phyloP scores from a whole-genome alignment of 2,329 filamentous ascomycete species.

The Fusarium guadeloupense region DNA sequence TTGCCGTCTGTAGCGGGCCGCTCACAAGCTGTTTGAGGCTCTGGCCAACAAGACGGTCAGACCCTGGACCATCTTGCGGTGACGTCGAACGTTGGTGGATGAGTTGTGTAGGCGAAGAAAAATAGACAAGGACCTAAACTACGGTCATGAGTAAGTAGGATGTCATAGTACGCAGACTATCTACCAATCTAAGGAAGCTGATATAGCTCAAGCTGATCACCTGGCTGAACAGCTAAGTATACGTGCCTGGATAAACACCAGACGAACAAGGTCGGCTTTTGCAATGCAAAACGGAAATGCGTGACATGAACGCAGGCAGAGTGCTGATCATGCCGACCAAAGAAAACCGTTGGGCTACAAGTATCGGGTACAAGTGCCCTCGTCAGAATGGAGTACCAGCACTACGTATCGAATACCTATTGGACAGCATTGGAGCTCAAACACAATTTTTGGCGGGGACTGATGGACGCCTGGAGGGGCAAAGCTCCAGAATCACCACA shows the following conservation, averaged over 20 bases:
- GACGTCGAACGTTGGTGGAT: constrained; percentile 9
- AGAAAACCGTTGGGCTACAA: constrained; percentile 16
- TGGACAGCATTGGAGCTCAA: constrained; percentile 25
- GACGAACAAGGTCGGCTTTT: constrained; percentile 1
- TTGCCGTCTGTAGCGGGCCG: constrained; percentile 18
- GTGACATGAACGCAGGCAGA: constrained; percentile 30
- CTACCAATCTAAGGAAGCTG: too few relatives aligned
- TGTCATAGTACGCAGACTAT: too few relatives aligned
- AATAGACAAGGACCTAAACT: too few relatives aligned
- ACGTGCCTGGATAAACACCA: constrained; percentile 16
- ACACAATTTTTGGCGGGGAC: constrained; percentile 35
- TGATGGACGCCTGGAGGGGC: constrained; percentile 33
- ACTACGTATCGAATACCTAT: constrained; percentile 26
- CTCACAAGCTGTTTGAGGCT: constrained; percentile 26
- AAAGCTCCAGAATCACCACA: constrained; percentile 39
- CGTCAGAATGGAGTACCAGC: constrained; percentile 2
- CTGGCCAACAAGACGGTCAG: neutral
- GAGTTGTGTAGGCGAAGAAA: neutral
- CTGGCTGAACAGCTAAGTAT: constrained; percentile 6
- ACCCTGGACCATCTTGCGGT: neutral
- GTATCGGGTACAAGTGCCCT: constrained; percentile 16
- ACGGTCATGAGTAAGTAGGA: neutral
- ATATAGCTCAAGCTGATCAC: too few relatives aligned
- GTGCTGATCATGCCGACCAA: constrained; percentile 28
- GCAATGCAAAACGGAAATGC: constrained; percentile 29